Base-by-base conservation (phyloP, 2,329 filamentous ascomycete genomes). In the Reticulascus tulasneorum region DNA sequence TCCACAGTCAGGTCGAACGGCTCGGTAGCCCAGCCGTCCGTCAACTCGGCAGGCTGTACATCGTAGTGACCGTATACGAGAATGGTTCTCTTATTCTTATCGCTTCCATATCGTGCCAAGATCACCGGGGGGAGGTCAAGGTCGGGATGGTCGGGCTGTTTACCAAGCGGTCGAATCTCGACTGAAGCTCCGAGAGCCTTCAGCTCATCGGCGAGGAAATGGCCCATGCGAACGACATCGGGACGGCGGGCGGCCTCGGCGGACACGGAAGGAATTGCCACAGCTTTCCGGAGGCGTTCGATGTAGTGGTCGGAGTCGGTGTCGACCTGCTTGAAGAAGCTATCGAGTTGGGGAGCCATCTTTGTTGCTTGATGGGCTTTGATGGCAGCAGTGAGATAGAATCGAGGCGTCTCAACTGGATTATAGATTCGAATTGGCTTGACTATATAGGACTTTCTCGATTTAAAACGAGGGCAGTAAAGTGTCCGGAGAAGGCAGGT, bases 61-160 rank as follows among this genome's bases (percentile, higher is more conserved):
- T 98, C 93, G 69, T 98, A 98, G 72, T 98, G 93, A 30, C 93
- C 93, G 58, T 98, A 98, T 29, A 98, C 88, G 44, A 98, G 75
- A 49, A 98, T 93, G 23, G 90, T 97, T 42, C 86, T 80, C 79
- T 97, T 98, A 63, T 78, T 87, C 64, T 85, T 82, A 62, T 97
- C 90, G 62, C 79, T 86, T 49, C 93, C 90, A 62, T 97, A 97
- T 49, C 93, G 84, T 32, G 84, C 91, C 46, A 98, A 78, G 37
- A 98, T 80, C 33, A 95, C 90, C 2, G 93, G 93, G 4, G 93
- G 93, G 12, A 98, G 83, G 38, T 95, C 83, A 50, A 98, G 82
- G 52, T 90, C 75, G 57, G 94, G 88, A 60, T 88, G 88, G 58
- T 86, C 85, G 38, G 88, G 90, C 69, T 98, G 91, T 67, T 90